These are phyloP conservation scores for Penicillium pulvis DNA, from an alignment of 495 filamentous ascomycete species.

Conservation along the genomic window DNA sequence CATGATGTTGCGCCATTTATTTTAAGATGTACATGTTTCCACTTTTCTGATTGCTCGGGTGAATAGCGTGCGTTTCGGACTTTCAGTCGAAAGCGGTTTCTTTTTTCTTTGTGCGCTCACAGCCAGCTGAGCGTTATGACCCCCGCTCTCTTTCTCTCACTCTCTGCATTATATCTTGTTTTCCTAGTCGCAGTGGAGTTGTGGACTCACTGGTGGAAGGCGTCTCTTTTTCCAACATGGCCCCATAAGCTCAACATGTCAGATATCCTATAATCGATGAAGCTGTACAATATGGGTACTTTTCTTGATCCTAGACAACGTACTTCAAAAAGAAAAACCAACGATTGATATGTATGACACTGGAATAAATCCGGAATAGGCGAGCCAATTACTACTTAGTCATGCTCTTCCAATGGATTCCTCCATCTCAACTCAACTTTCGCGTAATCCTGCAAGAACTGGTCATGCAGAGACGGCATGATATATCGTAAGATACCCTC, in stretches of 20 bases:
- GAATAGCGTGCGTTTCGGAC: slow-evolving; percentile 37
- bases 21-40: slow-evolving; percentile 46
- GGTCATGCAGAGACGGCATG: slow-evolving; percentile 16
- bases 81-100: slow-evolving; percentile 21
- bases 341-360: neutral
- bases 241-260: slow-evolving; percentile 17
- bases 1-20: slow-evolving; percentile 43
- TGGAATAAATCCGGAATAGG: neutral
- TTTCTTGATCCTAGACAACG: neutral
- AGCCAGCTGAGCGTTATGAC: slow-evolving; percentile 26
- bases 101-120: slow-evolving; percentile 18
- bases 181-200: slow-evolving; percentile 16
- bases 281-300: slow-evolving; percentile 30
- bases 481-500: slow-evolving; percentile 19
- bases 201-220: slow-evolving; percentile 9
- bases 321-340: neutral
- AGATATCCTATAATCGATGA: slow-evolving; percentile 30
- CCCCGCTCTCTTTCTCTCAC: slow-evolving; percentile 18
- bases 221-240: slow-evolving; percentile 12
- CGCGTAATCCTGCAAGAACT: slow-evolving; percentile 14
- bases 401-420: neutral
- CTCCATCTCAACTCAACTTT: neutral
- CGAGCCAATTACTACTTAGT: neutral
- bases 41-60: slow-evolving; percentile 23
- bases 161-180: slow-evolving; percentile 24